These are phyloP conservation scores for Neonothopanus nambi DNA, from an alignment of 1,284 basidiomycete genomes.

Conservation along the genomic window DNA sequence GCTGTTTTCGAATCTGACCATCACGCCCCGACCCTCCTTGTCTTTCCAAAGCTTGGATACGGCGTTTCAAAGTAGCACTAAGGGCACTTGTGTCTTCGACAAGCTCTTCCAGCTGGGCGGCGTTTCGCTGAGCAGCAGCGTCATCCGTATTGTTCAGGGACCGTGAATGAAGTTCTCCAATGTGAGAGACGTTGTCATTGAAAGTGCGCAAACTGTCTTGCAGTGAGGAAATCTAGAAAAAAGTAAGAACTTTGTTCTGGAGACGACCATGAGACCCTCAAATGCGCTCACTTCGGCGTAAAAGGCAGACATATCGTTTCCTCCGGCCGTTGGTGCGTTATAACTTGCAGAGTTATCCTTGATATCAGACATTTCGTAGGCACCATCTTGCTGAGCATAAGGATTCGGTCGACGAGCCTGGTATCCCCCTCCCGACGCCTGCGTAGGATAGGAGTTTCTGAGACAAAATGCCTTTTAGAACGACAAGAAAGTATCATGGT, in stretches of 20 bases:
- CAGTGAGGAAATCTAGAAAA: slow-evolving; percentile 62
- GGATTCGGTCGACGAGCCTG: slow-evolving; percentile 55
- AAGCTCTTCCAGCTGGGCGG: slow-evolving; percentile 69
- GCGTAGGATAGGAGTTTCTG: slow-evolving; percentile 70
- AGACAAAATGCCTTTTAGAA: slow-evolving; percentile 5
- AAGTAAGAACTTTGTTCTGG: slow-evolving; percentile 5
- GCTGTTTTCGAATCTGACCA: slow-evolving; percentile 80
- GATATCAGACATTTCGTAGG: slow-evolving; percentile 72
- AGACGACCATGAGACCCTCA: background rate
- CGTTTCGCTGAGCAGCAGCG: slow-evolving; percentile 58
- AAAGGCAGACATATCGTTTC: slow-evolving; percentile 68
- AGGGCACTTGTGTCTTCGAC: slow-evolving; percentile 78
- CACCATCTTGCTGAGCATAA: slow-evolving; percentile 64
- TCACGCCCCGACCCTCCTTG: slow-evolving; percentile 74
- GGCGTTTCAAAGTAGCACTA: slow-evolving; percentile 72
- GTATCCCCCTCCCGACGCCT: slow-evolving; percentile 48
- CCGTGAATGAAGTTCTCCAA: slow-evolving; percentile 73
- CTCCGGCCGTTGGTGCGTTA: slow-evolving; percentile 32
- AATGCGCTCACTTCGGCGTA: slow-evolving; percentile 64
- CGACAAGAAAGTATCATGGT: too few species aligned
- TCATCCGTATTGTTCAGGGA: slow-evolving; percentile 82
- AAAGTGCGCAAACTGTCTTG: slow-evolving; percentile 72
- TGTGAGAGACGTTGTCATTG: slow-evolving; percentile 69
- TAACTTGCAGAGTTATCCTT: slow-evolving; percentile 56
- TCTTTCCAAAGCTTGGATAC: slow-evolving; percentile 78